phyloP scores from a whole-genome alignment of 345 rosid genomes.

The Aquilaria yunnanensis region DNA sequence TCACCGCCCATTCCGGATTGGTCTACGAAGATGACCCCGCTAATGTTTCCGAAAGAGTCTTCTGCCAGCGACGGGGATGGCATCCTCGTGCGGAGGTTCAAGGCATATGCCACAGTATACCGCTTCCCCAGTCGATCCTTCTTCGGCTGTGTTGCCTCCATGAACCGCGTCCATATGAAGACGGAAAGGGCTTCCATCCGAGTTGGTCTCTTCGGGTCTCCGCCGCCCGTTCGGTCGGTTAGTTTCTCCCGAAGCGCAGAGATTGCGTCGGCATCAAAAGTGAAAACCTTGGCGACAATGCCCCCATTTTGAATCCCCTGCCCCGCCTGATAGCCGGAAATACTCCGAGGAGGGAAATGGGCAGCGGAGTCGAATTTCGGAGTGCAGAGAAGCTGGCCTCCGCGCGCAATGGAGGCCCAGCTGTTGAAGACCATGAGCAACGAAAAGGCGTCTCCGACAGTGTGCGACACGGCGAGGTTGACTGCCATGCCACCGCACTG shows the following conservation, averaged over 20 bases:
- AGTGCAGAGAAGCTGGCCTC: not conserved
- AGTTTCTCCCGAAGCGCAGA: constrained; percentile 24
- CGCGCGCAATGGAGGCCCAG: constrained; percentile 2
- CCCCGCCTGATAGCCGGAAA: constrained; percentile 8
- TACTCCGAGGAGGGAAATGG: constrained; percentile 34
- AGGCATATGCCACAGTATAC: constrained; percentile 23
- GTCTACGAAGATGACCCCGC: constrained; percentile 7
- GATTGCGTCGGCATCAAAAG: constrained; percentile 25
- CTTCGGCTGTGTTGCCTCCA: constrained; percentile 18
- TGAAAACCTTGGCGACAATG: constrained; percentile 29
- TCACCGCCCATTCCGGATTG: no score
- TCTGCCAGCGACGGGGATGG: constrained; percentile 21
- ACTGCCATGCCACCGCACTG: not conserved
- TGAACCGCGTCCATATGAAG: constrained; percentile 39
- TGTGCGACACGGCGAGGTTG: constrained; percentile 7
- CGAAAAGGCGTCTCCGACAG: constrained; percentile 8
- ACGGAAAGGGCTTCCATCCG: constrained; percentile 36
- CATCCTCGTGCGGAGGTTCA: constrained; percentile 32
- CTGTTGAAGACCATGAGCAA: constrained; percentile 4
- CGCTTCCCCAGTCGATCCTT: not conserved
- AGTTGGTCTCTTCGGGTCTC: constrained; percentile 13
- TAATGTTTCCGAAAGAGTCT: constrained; percentile 31
- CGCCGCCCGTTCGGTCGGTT: not conserved
- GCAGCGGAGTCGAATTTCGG: constrained; percentile 29
- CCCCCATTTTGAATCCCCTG: constrained; percentile 25